Percentiles rank a stretch among this genome's conserved stretches.
phyloP scores from a whole-genome alignment of 768 basidiomycete species.

The Lactarius sanguifluus region DNA sequence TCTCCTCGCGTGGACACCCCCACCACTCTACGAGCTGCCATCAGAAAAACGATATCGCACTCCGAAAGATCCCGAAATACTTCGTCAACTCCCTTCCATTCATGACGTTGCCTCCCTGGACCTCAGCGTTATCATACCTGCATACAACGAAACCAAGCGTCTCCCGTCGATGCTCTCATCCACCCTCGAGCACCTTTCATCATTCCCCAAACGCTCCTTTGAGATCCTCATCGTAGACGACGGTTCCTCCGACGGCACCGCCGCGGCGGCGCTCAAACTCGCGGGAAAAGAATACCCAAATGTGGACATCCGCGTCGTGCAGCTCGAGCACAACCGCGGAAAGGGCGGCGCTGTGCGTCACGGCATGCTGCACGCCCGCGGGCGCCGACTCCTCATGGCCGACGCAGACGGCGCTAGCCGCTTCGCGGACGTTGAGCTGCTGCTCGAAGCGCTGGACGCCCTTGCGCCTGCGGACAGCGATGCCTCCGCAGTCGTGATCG shows the following conservation, averaged over 20 bases:
- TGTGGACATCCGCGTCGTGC: slow-evolving; percentile 73
- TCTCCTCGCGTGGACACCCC: slow-evolving; percentile 74
- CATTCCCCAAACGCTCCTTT: slow-evolving; percentile 50
- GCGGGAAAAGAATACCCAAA: slow-evolving; percentile 51
- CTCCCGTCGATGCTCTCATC: slow-evolving; percentile 82
- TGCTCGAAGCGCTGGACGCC: slow-evolving; percentile 74
- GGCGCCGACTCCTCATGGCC: slow-evolving; percentile 79
- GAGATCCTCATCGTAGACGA: slow-evolving; percentile 92
- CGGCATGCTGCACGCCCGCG: slow-evolving; percentile 82
- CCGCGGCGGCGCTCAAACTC: slow-evolving; percentile 59
- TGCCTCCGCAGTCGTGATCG: slow-evolving; percentile 68
- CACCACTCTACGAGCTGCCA: slow-evolving; percentile 56
- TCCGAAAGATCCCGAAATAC: slow-evolving; percentile 50
- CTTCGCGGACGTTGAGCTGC: slow-evolving; percentile 77
- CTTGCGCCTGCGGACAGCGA: slow-evolving; percentile 48
- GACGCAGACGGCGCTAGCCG: slow-evolving; percentile 94
- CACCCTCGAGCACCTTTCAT: slow-evolving; percentile 63
- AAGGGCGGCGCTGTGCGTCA: slow-evolving; percentile 94
- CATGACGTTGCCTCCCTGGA: slow-evolving; percentile 60
- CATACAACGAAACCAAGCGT: slow-evolving; percentile 86
- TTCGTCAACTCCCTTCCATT: slow-evolving; percentile 55
- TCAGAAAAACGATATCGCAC: slow-evolving; percentile 74
- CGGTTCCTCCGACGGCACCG: slow-evolving; percentile 79
- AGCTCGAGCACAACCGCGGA: slow-evolving; percentile 76
- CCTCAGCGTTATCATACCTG: slow-evolving; percentile 83